Evolutionary conservation across 768 basidiomycete species (phyloP), one percentile per base, ranked within the genome.

Genomic region (Mycena venus): DNA sequence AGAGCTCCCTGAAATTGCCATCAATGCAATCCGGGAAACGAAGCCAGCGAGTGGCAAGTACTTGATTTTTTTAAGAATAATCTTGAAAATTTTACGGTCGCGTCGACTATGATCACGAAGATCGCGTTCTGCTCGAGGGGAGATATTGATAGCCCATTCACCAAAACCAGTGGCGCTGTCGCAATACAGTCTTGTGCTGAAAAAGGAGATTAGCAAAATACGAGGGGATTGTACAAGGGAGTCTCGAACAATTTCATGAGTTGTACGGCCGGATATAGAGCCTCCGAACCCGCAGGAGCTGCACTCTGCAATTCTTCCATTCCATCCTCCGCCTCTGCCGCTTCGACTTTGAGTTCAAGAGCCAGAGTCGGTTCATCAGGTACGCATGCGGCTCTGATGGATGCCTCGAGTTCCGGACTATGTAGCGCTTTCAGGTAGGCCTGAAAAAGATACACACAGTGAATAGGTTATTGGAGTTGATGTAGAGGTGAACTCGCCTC

Each of bases 51-150:
- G 27, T 2, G 29, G 29, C 38, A 78, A 86, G 31, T 60, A 92
- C 94, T 86, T 90, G 78, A 94, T 92, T 79, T 94, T 94, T 82
- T 92, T 94, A 44, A 92, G 64, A 21, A 88, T 83, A 36, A 87
- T 86, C 3, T 32, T 63, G 69, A 88, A 89, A 64, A 81, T 77
- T 58, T 84, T 84, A 34, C 38, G 73, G 68, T 88, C 85, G 3
- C 80, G 78, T 27, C 80, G 81, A 0, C 81, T 82, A 9, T 84
- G 56, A 31, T 87, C 82, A 4, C 85, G 72, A 15, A 77, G 42
- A n/a, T 77, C 73, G 25, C 68, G 64, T 38, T 77, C 70, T 38
- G 63, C 76, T 6, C 72, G 69, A 0, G 81, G 83, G 0, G 86
- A 82, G 0, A 90, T 82, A 15, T 87, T 79, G 60, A 90, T 82